phyloP scores from a whole-genome alignment of 2,329 filamentous ascomycete genomes.

The Colletotrichum caudatum region DNA sequence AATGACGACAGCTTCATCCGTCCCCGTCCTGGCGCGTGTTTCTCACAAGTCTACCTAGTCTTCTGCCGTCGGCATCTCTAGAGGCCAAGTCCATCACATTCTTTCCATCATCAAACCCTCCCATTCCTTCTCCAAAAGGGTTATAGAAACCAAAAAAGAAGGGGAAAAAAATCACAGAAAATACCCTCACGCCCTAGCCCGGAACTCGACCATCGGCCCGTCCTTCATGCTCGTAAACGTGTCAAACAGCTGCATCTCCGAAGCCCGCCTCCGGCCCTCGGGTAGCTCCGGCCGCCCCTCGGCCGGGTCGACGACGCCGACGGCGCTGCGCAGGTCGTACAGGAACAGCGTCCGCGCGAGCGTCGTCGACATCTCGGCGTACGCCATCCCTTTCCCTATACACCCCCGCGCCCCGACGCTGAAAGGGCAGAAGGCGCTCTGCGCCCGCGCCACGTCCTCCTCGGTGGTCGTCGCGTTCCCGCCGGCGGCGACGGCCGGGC shows the following conservation, averaged over 20 bases:
- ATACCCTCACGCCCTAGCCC: slow-evolving; percentile 46
- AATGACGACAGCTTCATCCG: slow-evolving; percentile 30
- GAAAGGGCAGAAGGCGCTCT: slow-evolving; percentile 81
- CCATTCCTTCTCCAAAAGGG: too few relatives aligned
- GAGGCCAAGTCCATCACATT: too few relatives aligned
- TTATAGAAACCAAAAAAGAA: too few relatives aligned
- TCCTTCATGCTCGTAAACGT: slow-evolving; percentile 81
- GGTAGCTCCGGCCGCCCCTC: slow-evolving; percentile 63
- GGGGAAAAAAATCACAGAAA: too few relatives aligned
- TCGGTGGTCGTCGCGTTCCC: slow-evolving; percentile 57
- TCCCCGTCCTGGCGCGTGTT: too few relatives aligned
- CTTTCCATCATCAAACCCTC: too few relatives aligned
- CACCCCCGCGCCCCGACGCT: slow-evolving; percentile 77
- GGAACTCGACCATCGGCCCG: slow-evolving; percentile 76
- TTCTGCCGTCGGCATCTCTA: not conserved
- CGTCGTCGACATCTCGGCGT: slow-evolving; percentile 74
- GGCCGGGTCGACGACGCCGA: slow-evolving; percentile 62
- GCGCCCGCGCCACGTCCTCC: slow-evolving; percentile 66
- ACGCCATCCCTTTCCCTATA: slow-evolving; percentile 77
- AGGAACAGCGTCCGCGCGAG: slow-evolving; percentile 71
- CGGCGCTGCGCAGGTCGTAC: slow-evolving; percentile 69
- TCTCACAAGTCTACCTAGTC: not conserved
- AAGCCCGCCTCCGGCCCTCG: slow-evolving; percentile 65
- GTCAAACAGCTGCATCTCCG: slow-evolving; percentile 78
- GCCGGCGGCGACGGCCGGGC: slow-evolving; percentile 44